Base-by-base conservation (phyloP, 2,329 filamentous ascomycete genomes). In the Cladosporium cucumerinum region DNA sequence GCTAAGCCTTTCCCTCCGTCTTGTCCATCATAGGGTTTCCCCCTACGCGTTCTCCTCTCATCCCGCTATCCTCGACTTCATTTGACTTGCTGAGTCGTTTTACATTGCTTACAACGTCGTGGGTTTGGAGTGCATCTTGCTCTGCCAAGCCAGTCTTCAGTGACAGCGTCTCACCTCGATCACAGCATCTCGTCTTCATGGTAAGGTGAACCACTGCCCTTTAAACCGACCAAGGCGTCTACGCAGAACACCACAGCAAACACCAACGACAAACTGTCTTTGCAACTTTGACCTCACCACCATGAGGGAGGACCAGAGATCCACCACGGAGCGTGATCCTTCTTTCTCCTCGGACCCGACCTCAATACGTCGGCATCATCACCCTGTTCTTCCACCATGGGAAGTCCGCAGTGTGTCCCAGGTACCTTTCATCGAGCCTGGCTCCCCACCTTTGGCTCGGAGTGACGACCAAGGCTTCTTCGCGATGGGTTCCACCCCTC, bases 381-480 rank as follows among this genome's bases (percentile, higher is more conserved):
- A 54, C 18, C 55, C 26, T 2, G 26, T 39, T 12, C 61, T 51
- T 14, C 69, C 69, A 46, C 69, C 67, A 55, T 70, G 67, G 69
- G 67, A 70, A 51, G 59, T 61, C 25, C 60, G 66, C 25, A 64
- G 51, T 32, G 54, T 69, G 11, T 49, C 68, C 1, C 65, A 66
- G 28, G 67, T 69, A 11, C 67, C 67, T 6, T 69, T 61, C 62
- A 66, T 68, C 28, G 59, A 46, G 30, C 34, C 66, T 34, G 57
- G 61, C 18, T 65, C 65, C 5, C 65, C 63, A 10, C 52, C 58
- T 5, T 32, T 64, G n/a, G 63, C 60, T 11, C 30, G 62, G 16
- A 43, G 59, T 8, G 66, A 69, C 48, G 55, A 52, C 18, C 54
- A 64, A 34, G 66, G 34, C 34, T 59, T 59, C 34, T 59, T 48